Percentiles rank a stretch among this genome's conserved stretches.
These are phyloP conservation scores for Puccinellia tenuiflora DNA, from an alignment of 176 grass and related monocot species.

Conservation along the genomic window DNA sequence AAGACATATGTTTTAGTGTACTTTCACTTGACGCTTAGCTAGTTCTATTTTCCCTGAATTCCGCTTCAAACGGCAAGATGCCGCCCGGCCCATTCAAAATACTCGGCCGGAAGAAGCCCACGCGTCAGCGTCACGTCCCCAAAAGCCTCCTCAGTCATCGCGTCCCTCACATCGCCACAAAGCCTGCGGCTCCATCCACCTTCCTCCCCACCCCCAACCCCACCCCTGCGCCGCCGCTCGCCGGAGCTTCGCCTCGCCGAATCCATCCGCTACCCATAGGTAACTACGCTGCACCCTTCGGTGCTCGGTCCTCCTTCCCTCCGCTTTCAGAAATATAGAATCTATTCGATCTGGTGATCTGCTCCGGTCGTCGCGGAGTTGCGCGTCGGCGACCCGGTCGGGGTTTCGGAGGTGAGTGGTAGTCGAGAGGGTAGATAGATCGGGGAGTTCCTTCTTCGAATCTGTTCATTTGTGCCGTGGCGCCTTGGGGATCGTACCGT, in stretches of 20 bases:
- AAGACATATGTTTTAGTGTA: too few relatives aligned
- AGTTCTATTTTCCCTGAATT: too few relatives aligned
- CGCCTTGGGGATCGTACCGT: not conserved
- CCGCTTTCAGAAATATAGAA: not conserved
- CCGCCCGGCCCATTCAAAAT: not conserved
- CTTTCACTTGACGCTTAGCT: too few relatives aligned
- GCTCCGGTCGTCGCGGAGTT: conserved; percentile 4
- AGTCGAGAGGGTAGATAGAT: not conserved
- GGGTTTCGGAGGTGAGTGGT: not conserved
- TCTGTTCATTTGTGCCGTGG: not conserved
- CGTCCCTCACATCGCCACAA: conserved; percentile 12
- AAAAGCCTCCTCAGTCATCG: not conserved
- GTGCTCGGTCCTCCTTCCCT: not conserved
- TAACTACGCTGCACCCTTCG: not conserved
- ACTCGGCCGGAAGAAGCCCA: not conserved
- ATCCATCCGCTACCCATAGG: not conserved
- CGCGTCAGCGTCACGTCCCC: not conserved
- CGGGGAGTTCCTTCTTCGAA: not conserved
- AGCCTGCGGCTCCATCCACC: not conserved
- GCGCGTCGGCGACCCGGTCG: not conserved
- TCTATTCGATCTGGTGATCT: conserved; percentile 30
- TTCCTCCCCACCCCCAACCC: not conserved
- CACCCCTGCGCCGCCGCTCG: conserved; percentile 34
- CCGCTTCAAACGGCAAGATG: too few relatives aligned
- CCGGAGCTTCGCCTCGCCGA: conserved; percentile 19